Evolutionary conservation across 1,284 basidiomycete species (phyloP), one percentile per base, ranked within the genome.

Genomic region (Pascua guehoae): DNA sequence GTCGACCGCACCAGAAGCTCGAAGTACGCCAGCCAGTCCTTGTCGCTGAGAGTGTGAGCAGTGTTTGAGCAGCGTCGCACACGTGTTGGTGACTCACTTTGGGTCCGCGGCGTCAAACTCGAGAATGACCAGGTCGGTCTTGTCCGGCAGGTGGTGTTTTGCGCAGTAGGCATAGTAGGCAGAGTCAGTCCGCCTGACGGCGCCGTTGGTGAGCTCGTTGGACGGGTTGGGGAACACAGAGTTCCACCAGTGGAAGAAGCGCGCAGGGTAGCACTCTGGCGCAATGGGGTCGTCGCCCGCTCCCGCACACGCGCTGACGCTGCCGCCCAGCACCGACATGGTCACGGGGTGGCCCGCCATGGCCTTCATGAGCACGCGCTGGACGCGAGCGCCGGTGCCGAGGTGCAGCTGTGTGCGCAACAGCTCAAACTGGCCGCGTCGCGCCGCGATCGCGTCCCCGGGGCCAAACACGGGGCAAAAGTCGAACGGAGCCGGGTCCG

Each of bases 241-340:
- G 77, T 94, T 91, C 88, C 92, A 94, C 93, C 94, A 97, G 57
- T 87, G 81, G 80, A 96, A 96, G 79, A 97, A 89, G 43, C 84
- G 84, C 41, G 89, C 86, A 1, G 93, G 92, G 75, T 94, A 97
- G 75, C 93, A 95, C 63, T 79, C 80, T 0, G 89, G 82, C 0
- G 91, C 85, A 55, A 96, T 81, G 5, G 90, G 91, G 74, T 95
- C 89, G 65, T 94, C 88, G 12, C 93, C 93, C 2, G 92, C 87
- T 39, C 94, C 93, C 73, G 94, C 91, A 73, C 94, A 97, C 14
- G 91, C 85, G 51, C 91, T 91, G 37, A 96, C 90, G 88, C 89
- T 92, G 56, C 93, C 91, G 49, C 93, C 93, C 36, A 97, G 73
- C 41, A 97, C 84, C 67, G 88, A 91, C 65, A 97, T 89, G 11